These are phyloP conservation scores for Parasarocladium wereldwijsianum DNA, from an alignment of 2,329 filamentous ascomycete genomes.

Conservation along the genomic window DNA sequence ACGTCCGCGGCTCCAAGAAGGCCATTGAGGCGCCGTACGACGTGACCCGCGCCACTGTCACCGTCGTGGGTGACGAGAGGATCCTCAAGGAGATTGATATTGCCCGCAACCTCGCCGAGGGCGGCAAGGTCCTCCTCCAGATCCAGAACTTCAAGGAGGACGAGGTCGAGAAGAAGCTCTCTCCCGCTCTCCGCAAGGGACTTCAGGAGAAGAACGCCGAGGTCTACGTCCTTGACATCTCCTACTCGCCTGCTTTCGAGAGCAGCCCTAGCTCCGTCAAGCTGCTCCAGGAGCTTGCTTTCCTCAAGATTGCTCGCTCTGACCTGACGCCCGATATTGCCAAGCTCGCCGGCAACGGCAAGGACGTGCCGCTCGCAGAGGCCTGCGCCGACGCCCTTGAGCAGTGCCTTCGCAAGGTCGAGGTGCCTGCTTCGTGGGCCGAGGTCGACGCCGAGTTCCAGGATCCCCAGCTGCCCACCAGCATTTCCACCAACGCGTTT, in stretches of 20 bases:
- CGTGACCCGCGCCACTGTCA: conserved; percentile 63
- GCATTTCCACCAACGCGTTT: conserved; percentile 70
- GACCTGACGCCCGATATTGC: conserved; percentile 46
- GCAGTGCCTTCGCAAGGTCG: conserved; percentile 55
- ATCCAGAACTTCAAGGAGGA: conserved; percentile 72
- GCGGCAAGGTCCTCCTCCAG: conserved; percentile 61
- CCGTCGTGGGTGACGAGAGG: conserved; percentile 65
- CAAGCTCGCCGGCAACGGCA: conserved; percentile 49
- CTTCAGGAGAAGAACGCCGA: conserved; percentile 55
- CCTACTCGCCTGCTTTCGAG: conserved; percentile 51
- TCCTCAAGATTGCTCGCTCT: conserved; percentile 63
- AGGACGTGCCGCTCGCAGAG: conserved; percentile 30
- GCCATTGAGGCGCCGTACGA: conserved; percentile 75
- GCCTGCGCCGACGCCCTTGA: conserved; percentile 55
- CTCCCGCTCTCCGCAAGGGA: conserved; percentile 53
- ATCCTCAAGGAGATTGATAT: conserved; percentile 68
- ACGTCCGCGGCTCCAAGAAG: conserved; percentile 72
- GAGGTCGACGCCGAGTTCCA: conserved; percentile 43
- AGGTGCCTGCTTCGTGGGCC: conserved; percentile 69
- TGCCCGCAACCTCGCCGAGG: conserved; percentile 51
- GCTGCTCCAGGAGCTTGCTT: conserved; percentile 64
- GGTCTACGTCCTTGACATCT: conserved; percentile 63
- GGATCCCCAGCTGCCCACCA: conserved; percentile 38
- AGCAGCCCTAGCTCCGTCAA: conserved; percentile 49
- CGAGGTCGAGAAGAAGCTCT: conserved; percentile 76